A percentile compares a stretch with the other conserved stretches of the same genome.
These are phyloP conservation scores for Priceomyces carsonii DNA, from an alignment of 805 yeast genomes.

Conservation along the genomic window DNA sequence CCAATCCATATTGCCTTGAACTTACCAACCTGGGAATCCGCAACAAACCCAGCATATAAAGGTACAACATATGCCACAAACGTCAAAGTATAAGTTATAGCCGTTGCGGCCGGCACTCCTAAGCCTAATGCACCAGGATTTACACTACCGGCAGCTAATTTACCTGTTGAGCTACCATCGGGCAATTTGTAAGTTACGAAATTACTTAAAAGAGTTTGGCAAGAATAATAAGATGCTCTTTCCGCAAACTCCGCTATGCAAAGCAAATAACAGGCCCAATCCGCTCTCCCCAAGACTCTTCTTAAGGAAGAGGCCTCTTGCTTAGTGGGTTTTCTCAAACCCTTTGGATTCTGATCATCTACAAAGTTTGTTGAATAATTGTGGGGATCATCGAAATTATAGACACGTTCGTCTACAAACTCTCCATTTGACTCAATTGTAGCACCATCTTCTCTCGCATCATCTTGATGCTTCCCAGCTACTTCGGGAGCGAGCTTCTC, in stretches of 20 bases:
- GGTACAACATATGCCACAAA: constrained; percentile 54
- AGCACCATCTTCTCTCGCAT: not conserved
- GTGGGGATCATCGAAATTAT: constrained; percentile 22
- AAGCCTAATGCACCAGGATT: constrained; percentile 53
- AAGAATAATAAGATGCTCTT: constrained; percentile 56
- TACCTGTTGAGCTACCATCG: constrained; percentile 40
- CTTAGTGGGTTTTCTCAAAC: constrained; percentile 34
- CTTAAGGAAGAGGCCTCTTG: constrained; percentile 27
- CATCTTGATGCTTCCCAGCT: not conserved
- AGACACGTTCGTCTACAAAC: constrained; percentile 8
- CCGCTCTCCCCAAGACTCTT: constrained; percentile 48
- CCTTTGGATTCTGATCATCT: constrained; percentile 38
- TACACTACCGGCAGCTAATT: constrained; percentile 25
- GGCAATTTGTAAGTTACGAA: constrained; percentile 55
- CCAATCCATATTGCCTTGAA: constrained; percentile 52
- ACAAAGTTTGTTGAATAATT: constrained; percentile 22
- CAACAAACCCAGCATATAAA: constrained; percentile 51
- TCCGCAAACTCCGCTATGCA: constrained; percentile 55
- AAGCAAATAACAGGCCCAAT: constrained; percentile 50
- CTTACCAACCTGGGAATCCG: constrained; percentile 51
- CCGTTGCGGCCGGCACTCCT: constrained; percentile 49
- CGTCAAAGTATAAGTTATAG: constrained; percentile 45
- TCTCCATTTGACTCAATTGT: constrained; percentile 4
- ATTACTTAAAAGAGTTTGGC: constrained; percentile 45
- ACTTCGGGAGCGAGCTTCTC: not conserved